Evolutionary conservation across 2,329 filamentous ascomycete species (phyloP), one percentile per base, ranked within the genome.

Genomic region (Nemania sp.): DNA sequence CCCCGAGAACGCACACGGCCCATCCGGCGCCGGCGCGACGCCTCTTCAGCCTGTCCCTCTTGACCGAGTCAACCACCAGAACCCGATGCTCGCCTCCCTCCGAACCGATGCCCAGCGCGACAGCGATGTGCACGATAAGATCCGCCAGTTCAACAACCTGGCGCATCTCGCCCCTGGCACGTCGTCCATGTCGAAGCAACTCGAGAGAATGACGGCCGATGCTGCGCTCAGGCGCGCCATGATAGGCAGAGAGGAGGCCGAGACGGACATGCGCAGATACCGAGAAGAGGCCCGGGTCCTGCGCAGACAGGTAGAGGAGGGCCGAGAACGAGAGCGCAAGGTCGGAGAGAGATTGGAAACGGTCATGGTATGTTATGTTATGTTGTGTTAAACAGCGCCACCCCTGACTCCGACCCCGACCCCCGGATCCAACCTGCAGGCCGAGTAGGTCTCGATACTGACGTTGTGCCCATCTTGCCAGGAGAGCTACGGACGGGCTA

Each of bases 401-500:
- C 39, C n/a, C n/a, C n/a, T n/a, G n/a, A n/a, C n/a, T n/a, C n/a
- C n/a, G n/a, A n/a, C n/a, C n/a, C n/a, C n/a, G n/a, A n/a, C 25
- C 25, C 25, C 25, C 7, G 25, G 7, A 29, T 29, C 3, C 25
- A 29, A 29, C 25, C 3, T 29, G 25, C 7, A 29, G 25, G 3
- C 25, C 25, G 7, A 29, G 25, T 29, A 15, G 5, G 37, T 43
- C 4, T 49, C 17, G 4, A n/a, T 53, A 66, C 56, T 60, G 39
- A 63, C 68, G 29, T 21, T 21, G 17, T 48, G n/a, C 12, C 1
- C 34, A 13, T 25, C 3, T 39, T 51, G 68, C 34, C 13, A 91
- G 89, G 88, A 90, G 68, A 88, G 88, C 71, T 88, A 88, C 69
- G 83, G 85, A 32, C 86, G 86, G 62, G 83, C 85, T 53, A 91